Conservation (phyloP, 768 basidiomycete genomes). For the Podaxis rugospora region DNA sequence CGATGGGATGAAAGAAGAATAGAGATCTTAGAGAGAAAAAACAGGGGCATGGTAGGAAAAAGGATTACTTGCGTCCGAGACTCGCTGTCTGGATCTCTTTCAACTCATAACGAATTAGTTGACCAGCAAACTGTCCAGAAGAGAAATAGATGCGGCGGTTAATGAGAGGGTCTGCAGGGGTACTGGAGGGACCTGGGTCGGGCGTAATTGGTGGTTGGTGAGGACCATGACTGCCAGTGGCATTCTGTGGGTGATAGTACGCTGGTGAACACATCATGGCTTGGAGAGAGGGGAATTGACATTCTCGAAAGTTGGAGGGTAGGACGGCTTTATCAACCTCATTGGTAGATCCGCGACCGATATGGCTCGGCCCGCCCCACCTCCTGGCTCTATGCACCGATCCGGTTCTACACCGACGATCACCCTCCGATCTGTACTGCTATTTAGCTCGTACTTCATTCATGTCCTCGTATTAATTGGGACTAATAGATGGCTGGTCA, state of each 20-base stretch:
- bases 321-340: constrained; percentile 12
- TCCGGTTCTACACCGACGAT: constrained; percentile 11
- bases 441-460: background rate
- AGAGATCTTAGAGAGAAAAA: constrained; percentile 4
- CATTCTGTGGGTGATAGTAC: background rate
- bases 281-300: constrained; percentile 1
- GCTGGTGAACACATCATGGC: constrained; percentile 5
- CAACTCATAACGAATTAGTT: constrained; percentile 49
- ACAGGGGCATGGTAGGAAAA: constrained; percentile 11
- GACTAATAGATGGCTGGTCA: background rate
- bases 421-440: constrained; percentile 5
- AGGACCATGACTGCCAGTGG: background rate
- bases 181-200: background rate
- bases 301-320: constrained; percentile 7
- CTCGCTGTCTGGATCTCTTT: constrained; percentile 61
- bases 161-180: constrained; percentile 22
- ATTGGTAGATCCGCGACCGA: constrained; percentile 10
- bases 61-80: constrained; percentile 58
- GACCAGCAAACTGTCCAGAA: constrained; percentile 58
- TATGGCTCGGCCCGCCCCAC: constrained; percentile 9
- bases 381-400: constrained; percentile 3
- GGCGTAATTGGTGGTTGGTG: background rate
- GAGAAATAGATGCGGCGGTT: constrained; percentile 51
- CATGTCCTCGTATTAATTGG: background rate
- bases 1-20: constrained; percentile 3